phyloP scores from a whole-genome alignment of 306 rosid genomes.

The Geum urbanum region DNA sequence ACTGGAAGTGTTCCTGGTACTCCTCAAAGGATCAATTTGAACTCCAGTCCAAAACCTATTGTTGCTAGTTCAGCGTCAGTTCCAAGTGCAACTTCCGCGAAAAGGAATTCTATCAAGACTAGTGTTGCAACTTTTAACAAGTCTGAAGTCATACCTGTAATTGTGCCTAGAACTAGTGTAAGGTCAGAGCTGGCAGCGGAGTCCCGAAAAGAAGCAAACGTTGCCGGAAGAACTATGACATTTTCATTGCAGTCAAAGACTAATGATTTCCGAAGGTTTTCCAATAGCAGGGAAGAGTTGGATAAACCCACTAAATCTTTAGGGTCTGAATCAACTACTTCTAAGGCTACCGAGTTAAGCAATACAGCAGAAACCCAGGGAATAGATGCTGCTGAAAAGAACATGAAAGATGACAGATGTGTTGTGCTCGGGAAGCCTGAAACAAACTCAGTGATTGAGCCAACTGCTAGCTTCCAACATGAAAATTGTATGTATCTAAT shows the following conservation, averaged over 20 bases:
- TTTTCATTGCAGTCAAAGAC: conserved; percentile 65
- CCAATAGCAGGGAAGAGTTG: conserved; percentile 64
- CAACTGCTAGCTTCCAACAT: conserved; percentile 32
- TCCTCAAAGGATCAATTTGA: conserved; percentile 72
- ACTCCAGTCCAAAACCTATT: conserved; percentile 56
- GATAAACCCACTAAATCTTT: conserved; percentile 51
- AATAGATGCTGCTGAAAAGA: conserved; percentile 41
- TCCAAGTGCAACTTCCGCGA: conserved; percentile 52
- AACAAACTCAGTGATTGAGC: conserved; percentile 33
- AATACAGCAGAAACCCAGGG: conserved; percentile 54
- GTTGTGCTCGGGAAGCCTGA: conserved; percentile 43
- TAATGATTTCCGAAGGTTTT: conserved; percentile 49
- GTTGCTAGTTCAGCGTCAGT: conserved; percentile 56
- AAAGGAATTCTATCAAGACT: conserved; percentile 58
- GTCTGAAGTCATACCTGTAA: conserved; percentile 78
- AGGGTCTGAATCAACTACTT: conserved; percentile 52
- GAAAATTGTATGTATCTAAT: conserved; percentile 37
- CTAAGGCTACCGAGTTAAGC: conserved; percentile 49
- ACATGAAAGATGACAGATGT: conserved; percentile 35
- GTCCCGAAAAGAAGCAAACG: conserved; percentile 68
- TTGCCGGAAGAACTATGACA: conserved; percentile 64
- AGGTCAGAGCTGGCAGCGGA: conserved; percentile 66
- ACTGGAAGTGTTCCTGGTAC: conserved; percentile 84
- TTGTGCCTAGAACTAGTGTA: conserved; percentile 77
- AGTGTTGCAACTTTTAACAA: conserved; percentile 51